These are phyloP conservation scores for Ogataea naganishii DNA, from an alignment of 805 yeast genomes.

Conservation along the genomic window DNA sequence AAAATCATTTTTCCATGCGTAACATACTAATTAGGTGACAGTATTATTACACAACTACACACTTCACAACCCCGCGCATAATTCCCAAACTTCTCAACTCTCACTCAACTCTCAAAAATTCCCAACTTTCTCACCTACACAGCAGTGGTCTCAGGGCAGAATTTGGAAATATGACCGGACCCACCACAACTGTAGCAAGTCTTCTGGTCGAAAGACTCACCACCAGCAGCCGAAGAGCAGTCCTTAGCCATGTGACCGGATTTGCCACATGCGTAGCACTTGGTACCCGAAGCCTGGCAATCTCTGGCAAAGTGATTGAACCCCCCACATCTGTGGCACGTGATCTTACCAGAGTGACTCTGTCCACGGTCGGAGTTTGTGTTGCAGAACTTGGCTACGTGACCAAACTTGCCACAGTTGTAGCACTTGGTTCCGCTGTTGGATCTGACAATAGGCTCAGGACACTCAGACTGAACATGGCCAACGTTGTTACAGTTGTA, in stretches of 20 bases:
- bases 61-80: too few species aligned
- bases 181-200: slow-evolving; percentile 69
- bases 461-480: slow-evolving; percentile 82
- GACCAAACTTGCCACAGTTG: slow-evolving; percentile 73
- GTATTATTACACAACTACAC: too few species aligned
- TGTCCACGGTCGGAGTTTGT: slow-evolving; percentile 19
- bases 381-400: slow-evolving; percentile 73
- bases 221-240: slow-evolving; percentile 53
- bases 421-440: slow-evolving; percentile 59
- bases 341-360: slow-evolving; percentile 31
- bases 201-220: slow-evolving; percentile 34
- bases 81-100: too few species aligned
- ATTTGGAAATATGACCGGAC: slow-evolving; percentile 83
- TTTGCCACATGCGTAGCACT: slow-evolving; percentile 91
- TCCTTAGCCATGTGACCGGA: slow-evolving; percentile 85
- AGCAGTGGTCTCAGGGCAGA: too few species aligned
- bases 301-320: slow-evolving; percentile 91
- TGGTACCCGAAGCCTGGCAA: slow-evolving; percentile 57
- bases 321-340: slow-evolving; percentile 88
- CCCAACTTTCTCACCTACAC: too few species aligned
- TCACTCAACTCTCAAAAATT: too few species aligned
- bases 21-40: too few species aligned
- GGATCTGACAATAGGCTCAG: slow-evolving; percentile 36
- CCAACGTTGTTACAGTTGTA: slow-evolving; percentile 90
- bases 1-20: too few species aligned